Evolutionary conservation across 1,139 yeast genomes (phyloP).

Genomic region (Diutina ranongensis): DNA sequence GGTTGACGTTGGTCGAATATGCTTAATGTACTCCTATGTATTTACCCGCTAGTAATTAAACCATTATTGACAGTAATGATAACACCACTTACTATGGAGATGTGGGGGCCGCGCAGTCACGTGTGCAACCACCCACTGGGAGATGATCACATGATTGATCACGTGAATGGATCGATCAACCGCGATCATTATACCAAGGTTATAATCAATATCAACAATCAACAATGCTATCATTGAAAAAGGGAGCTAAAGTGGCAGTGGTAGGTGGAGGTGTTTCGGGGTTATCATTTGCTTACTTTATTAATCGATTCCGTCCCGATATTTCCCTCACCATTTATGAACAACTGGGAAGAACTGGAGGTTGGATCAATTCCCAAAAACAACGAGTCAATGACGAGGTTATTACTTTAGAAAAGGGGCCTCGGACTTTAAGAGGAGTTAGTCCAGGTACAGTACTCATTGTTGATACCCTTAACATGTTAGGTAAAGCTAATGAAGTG

Average conservation of each 20-base stretch:
- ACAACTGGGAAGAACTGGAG: conserved; percentile 46
- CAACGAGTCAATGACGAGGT: conserved; percentile 9
- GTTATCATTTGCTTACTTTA: conserved; percentile 62
- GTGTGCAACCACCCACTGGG: no score
- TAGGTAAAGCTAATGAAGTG: conserved; percentile 31
- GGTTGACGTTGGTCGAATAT: no score
- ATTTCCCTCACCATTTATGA: conserved; percentile 55
- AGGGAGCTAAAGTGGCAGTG: conserved; percentile 41
- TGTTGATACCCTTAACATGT: conserved; percentile 41
- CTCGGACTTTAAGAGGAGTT: conserved; percentile 63
- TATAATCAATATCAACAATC: neutral
- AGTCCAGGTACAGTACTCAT: conserved; percentile 53
- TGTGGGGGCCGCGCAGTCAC: no score
- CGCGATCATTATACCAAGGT: neutral
- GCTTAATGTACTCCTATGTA: no score
- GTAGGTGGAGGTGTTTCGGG: conserved; percentile 90
- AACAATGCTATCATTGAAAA: neutral
- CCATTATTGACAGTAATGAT: no score
- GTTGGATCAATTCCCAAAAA: conserved; percentile 56
- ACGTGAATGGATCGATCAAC: neutral
- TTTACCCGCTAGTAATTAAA: no score
- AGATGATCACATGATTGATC: neutral
- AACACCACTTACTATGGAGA: no score
- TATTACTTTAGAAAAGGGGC: conserved; percentile 55
- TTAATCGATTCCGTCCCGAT: conserved; percentile 63